Evolutionary conservation across 2,329 filamentous ascomycete species (phyloP), one percentile per base, ranked within the genome.

Genomic region (Byssoonygena ceratinophila): DNA sequence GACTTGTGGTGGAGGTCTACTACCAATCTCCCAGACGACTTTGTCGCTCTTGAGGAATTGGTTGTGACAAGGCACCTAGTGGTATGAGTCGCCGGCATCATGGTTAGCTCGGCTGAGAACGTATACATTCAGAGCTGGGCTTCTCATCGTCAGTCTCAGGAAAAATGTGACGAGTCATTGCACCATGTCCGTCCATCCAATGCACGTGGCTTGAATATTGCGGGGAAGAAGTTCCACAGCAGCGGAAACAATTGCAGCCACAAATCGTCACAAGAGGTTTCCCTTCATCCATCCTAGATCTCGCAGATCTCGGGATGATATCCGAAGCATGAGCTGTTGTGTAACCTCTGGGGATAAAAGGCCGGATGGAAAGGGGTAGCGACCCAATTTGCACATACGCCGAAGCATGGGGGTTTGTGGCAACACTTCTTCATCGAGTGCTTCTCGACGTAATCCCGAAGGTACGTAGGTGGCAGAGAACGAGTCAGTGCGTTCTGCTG

Each of bases 151-250:
- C 22, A 44, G 14, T 16, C 23, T 44, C 12, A 14, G 9, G 16
- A 6, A 44, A 18, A 20, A 41, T 45, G n/a, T 45, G 25, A 51
- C 49, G 40, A 51, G 40, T 51, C 31, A 37, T 27, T 22, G 11
- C 27, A 31, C 43, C 16, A 29, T 44, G 16, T 29, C 20, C 4
- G n/a, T 29, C 3, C 11, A 44, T 44, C 40, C 22, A 29, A 14
- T 45, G 22, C 49, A 51, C 49, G 49, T 51, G 49, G 49, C 49
- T 45, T 51, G 49, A 27, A 25, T 45, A n/a, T 45, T 51, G 49
- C 49, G 49, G 49, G 49, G 40, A 45, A 51, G 20, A 11, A 22
- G 49, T 44, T 37, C 29, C 41, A 44, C 32, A 18, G 31, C 39
- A 45, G 40, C 29, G 32, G 31, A 50, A 50, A 22, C 4, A 40